Base-by-base conservation (phyloP, 1,139 yeast genomes). In the Geotrichum australiense region DNA sequence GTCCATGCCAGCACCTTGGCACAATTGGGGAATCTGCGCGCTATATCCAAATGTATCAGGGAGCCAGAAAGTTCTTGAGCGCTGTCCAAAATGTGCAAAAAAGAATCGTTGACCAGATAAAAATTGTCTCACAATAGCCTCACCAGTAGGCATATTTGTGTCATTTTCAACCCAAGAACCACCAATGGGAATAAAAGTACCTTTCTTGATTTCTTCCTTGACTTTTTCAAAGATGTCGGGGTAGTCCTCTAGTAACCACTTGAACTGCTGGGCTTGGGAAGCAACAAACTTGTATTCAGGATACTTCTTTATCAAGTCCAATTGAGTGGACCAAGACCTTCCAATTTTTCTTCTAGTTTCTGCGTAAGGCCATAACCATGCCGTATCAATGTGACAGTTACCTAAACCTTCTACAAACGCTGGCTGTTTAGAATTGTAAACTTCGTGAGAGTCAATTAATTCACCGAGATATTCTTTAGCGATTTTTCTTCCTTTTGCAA, bases 111-210 rank as follows among this genome's bases (percentile, higher is more conserved):
- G 98, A 12, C 98, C 98, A 50, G 83, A 74, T 43, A 89, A 68
- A 56, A 89, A 85, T 58, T 91, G 98, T 51, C 97, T 76, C 19
- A 80, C 78, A 48, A 91, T 69, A 0, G 95, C 81, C 62, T 91
- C 98, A 37, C 97, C 96, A 50, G 76, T 71, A 12, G 97, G 97
- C 65, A 91, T 72, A 61, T 91, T 91, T 14, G 97, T 89, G 61
- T 91, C 98, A 59, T 86, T 83, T 63, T 91, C 98, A 37, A 91
- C 97, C 97, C 97, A 91, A 0, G 95, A 78, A 3, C 97, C 97
- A 43, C 98, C 98, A 51, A 91, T 74, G 11, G 96, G 94, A 40
- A 86, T 71, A 57, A 89, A 91, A 52, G 83, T 80, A 42, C 84
- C 84, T 27, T 76, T 74, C 41, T 74, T 68, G 41, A 80, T 80